Percentiles rank a stretch among this genome's conserved stretches.
These are phyloP conservation scores for Phytophthora syringae DNA, from an alignment of 352 stramenopile species.

Conservation along the genomic window DNA sequence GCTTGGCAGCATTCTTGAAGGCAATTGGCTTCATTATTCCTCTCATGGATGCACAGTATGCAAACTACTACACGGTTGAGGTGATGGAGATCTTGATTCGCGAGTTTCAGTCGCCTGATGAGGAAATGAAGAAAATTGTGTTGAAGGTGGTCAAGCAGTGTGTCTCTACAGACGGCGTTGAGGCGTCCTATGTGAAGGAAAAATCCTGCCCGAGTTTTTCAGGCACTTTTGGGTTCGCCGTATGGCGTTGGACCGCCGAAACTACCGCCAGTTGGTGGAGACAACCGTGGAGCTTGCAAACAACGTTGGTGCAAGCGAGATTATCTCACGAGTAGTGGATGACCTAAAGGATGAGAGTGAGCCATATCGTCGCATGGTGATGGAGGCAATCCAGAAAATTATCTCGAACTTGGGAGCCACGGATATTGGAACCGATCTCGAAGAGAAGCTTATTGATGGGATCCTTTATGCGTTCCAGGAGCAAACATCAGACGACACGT, in stretches of 20 bases:
- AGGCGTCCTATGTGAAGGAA: slow-evolving; percentile 97
- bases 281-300: slow-evolving; percentile 99
- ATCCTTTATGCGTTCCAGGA: slow-evolving; percentile 99
- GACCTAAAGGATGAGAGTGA: slow-evolving; percentile 99
- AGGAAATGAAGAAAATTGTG: slow-evolving; percentile 99
- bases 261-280: slow-evolving; percentile 99
- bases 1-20: slow-evolving; percentile 98
- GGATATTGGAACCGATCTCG: slow-evolving; percentile 96
- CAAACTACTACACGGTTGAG: slow-evolving; percentile 99
- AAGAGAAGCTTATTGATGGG: slow-evolving; percentile 99
- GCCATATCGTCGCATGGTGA: slow-evolving; percentile 99
- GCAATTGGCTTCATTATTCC: slow-evolving; percentile 99
- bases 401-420: slow-evolving; percentile 96
- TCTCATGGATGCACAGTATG: slow-evolving; percentile 99
- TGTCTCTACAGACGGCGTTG: slow-evolving; percentile 98
- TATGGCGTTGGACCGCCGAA: slow-evolving; percentile 98
- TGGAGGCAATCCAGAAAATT: slow-evolving; percentile 99
- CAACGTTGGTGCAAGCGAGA: slow-evolving; percentile 99
- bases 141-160: slow-evolving; percentile 98
- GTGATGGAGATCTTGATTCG: slow-evolving; percentile 99
- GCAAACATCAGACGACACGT: slow-evolving; percentile 93
- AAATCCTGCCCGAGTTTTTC: slow-evolving; percentile 99
- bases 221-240: slow-evolving; percentile 98
- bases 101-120: slow-evolving; percentile 98
- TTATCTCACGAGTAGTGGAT: slow-evolving; percentile 97